Evolutionary conservation across 257 asterid species (phyloP).

Genomic region (Capsicum pubescens): DNA sequence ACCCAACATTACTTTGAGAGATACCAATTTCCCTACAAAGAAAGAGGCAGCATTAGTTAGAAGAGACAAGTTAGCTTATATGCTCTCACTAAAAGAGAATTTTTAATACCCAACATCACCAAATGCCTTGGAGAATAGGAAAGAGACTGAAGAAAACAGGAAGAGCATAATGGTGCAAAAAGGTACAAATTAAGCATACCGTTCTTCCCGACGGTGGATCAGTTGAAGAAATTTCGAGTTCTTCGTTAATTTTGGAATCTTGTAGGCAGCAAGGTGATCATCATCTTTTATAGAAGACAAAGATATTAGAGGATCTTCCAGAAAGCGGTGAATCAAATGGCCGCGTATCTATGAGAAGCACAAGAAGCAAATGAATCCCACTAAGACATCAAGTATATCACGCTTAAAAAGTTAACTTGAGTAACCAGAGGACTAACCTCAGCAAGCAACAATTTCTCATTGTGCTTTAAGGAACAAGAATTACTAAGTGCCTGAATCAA

Average conservation of each 20-base stretch:
- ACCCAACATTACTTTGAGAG: conserved; percentile 71
- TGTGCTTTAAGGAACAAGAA: conserved; percentile 80
- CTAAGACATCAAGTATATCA: conserved; percentile 20
- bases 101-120: conserved; percentile 5
- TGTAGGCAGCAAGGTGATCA: conserved; percentile 94
- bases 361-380: conserved; percentile 27
- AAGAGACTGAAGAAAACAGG: conserved; percentile 14
- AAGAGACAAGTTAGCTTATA: background rate
- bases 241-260: conserved; percentile 74
- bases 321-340: conserved; percentile 80
- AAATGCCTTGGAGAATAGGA: background rate
- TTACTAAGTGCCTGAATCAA: conserved; percentile 79
- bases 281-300: conserved; percentile 87
- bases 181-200: conserved; percentile 53
- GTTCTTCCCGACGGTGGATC: conserved; percentile 94
- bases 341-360: conserved; percentile 76
- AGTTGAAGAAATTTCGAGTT: conserved; percentile 88
- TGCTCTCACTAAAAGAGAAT: conserved; percentile 20
- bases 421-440: conserved; percentile 60
- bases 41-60: conserved; percentile 35
- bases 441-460: conserved; percentile 92
- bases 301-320: conserved; percentile 88
- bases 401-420: conserved; percentile 18
- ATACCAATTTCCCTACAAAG: conserved; percentile 70
- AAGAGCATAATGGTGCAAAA: background rate